Evolutionary conservation across 1,284 basidiomycete genomes (phyloP).

Genomic region (Heimioporus retisporus): DNA sequence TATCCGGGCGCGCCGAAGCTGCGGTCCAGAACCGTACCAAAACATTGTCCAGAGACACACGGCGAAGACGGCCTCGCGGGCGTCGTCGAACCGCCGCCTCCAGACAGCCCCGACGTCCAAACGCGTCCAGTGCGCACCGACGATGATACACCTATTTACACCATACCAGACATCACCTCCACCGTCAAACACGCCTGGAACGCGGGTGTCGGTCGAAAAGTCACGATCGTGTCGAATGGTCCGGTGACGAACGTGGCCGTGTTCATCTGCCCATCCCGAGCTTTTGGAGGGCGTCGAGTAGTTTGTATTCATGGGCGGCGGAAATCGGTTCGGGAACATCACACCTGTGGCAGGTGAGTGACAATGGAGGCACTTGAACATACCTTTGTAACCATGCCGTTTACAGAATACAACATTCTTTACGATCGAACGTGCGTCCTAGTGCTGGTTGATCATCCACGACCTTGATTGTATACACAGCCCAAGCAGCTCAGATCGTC

Average conservation of each 20-base stretch:
- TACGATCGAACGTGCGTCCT: slow-evolving; percentile 71
- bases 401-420: slow-evolving; percentile 82
- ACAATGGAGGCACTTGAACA: slow-evolving; percentile 16
- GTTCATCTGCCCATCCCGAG: slow-evolving; percentile 77
- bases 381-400: too few species aligned
- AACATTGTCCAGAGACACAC: slow-evolving; percentile 77
- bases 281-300: slow-evolving; percentile 77
- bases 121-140: slow-evolving; percentile 55
- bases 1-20: slow-evolving; percentile 77
- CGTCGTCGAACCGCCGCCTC: slow-evolving; percentile 74
- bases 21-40: too few species aligned
- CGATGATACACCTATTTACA: slow-evolving; percentile 55
- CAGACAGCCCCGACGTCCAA: slow-evolving; percentile 57
- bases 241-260: slow-evolving; percentile 90
- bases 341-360: slow-evolving; percentile 76
- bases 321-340: slow-evolving; percentile 83
- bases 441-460: neutral
- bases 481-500: slow-evolving; percentile 86
- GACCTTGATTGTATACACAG: slow-evolving; percentile 45
- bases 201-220: slow-evolving; percentile 33
- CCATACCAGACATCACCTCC: slow-evolving; percentile 63
- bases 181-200: slow-evolving; percentile 67
- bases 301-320: slow-evolving; percentile 91
- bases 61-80: slow-evolving; percentile 84
- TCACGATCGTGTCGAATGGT: slow-evolving; percentile 78